Conservation (phyloP, 768 basidiomycete genomes). For the Panellus pusillus region DNA sequence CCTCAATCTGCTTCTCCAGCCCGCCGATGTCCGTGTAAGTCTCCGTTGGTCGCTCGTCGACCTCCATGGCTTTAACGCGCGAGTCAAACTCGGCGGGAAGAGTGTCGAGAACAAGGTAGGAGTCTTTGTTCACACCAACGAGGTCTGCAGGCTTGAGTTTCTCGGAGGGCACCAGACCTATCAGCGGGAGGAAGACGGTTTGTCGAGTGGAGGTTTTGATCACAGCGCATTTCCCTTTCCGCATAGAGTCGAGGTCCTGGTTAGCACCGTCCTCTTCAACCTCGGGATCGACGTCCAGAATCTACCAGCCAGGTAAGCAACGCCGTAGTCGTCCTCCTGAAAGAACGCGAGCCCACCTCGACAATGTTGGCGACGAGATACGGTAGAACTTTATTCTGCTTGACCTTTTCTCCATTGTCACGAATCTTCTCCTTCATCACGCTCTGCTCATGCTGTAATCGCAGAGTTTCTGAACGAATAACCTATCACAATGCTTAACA, state of each 20-base stretch:
- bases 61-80: slow-evolving; percentile 99
- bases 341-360: slow-evolving; percentile 59
- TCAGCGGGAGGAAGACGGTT: slow-evolving; percentile 97
- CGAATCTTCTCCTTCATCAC: slow-evolving; percentile 99
- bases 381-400: slow-evolving; percentile 98
- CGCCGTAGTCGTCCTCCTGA: background rate
- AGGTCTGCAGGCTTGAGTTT: slow-evolving; percentile 89
- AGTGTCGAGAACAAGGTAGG: slow-evolving; percentile 93
- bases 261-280: slow-evolving; percentile 94
- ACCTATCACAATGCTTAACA: slow-evolving; percentile 54
- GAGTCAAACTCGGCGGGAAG: slow-evolving; percentile 97
- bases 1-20: slow-evolving; percentile 98
- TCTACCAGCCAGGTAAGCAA: slow-evolving; percentile 46
- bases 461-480: slow-evolving; percentile 92
- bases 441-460: slow-evolving; percentile 90
- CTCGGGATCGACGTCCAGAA: slow-evolving; percentile 92
- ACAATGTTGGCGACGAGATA: slow-evolving; percentile 98
- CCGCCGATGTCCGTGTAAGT: slow-evolving; percentile 98
- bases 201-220: slow-evolving; percentile 99
- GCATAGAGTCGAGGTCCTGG: slow-evolving; percentile 92
- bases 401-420: slow-evolving; percentile 97
- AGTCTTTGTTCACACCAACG: slow-evolving; percentile 99
- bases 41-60: slow-evolving; percentile 97
- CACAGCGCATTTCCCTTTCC: slow-evolving; percentile 96
- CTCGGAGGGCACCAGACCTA: slow-evolving; percentile 94